Base-by-base conservation (phyloP, 2,329 filamentous ascomycete species). In the Cytospora piceae region DNA sequence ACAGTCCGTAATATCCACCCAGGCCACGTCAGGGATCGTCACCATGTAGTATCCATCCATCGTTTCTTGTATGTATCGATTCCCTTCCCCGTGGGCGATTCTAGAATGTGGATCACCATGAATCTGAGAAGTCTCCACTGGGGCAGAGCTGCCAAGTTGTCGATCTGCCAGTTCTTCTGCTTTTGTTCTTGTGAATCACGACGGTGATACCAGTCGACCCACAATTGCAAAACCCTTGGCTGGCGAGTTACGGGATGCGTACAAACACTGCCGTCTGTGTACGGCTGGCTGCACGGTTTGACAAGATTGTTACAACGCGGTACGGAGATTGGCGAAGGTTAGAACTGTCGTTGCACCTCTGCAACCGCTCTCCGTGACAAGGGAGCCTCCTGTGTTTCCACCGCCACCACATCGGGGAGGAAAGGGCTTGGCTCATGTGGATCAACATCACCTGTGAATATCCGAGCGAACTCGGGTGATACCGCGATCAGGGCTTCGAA, bases 221-320 rank as follows among this genome's bases (percentile, higher is more conserved):
- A 66, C 54, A 63, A 52, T 54, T 61, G 62, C 59, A 32, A 65
- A 55, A 52, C 58, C 53, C 65, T 67, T 65, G 65, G 65, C 65
- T 42, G 58, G 34, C 56, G 53, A 46, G 49, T 5, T 29, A 29
- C 27, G 27, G 27, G 27, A 29, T 29, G 27, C 27, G 55, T 29
- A 58, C 58, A 54, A 67, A 65, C 54, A 61, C 53, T 57, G 53
- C 60, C 60, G 54, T 32, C 31, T 20, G 54, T 62, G 55, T 46
- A 52, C 56, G 53, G 24, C 32, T 34, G 27, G 58, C 27, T 3
- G 27, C 5, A 29, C 39, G 39, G 46, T 51, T 49, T 55, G 56
- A 67, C 49, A 46, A 58, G 29, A 46, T 67, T 54, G 58, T 53
- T 37, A 42, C 61, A n/a, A 46, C n/a, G 22, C 58, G n/a, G 60